Conservation (phyloP, 2,329 filamentous ascomycete genomes). For the Arthrobotrys entomopaga region DNA sequence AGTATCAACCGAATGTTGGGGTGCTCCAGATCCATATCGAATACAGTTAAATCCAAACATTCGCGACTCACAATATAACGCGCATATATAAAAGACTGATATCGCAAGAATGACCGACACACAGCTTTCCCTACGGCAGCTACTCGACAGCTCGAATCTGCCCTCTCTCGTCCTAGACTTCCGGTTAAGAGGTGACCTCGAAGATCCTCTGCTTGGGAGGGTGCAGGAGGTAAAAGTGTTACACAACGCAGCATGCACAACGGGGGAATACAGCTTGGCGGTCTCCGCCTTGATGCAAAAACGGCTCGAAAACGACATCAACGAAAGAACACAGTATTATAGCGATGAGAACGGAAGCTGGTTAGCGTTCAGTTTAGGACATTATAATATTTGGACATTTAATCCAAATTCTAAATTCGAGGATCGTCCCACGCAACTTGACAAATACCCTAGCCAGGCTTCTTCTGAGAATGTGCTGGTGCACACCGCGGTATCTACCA, state of each 20-base stretch:
- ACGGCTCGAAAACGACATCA: not conserved
- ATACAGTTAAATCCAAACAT: too few species aligned
- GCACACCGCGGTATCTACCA: not conserved
- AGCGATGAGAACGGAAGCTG: not conserved
- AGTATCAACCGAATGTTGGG: too few species aligned
- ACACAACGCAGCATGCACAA: slow-evolving; percentile 18
- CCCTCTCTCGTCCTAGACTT: slow-evolving; percentile 34
- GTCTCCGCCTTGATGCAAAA: slow-evolving; percentile 10
- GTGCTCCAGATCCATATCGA: too few species aligned
- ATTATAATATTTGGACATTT: slow-evolving; percentile 30
- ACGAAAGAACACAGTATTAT: not conserved
- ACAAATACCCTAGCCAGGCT: too few species aligned
- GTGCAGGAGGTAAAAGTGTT: slow-evolving; percentile 13
- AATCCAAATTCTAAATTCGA: not conserved
- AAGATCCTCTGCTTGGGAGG: slow-evolving; percentile 6
- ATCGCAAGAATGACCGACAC: slow-evolving; percentile 61
- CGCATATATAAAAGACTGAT: too few species aligned
- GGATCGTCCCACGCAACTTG: too few species aligned
- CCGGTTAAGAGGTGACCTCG: slow-evolving; percentile 10
- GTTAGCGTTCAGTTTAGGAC: slow-evolving; percentile 13
- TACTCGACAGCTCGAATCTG: slow-evolving; percentile 25
- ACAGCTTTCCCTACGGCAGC: slow-evolving; percentile 5
- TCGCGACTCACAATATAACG: too few species aligned
- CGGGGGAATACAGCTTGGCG: not conserved
- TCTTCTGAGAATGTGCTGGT: too few species aligned